A percentile compares a stretch with the other conserved stretches of the same genome.
phyloP scores from a whole-genome alignment of 1,284 basidiomycete genomes.

The Clitocybe nebularis region DNA sequence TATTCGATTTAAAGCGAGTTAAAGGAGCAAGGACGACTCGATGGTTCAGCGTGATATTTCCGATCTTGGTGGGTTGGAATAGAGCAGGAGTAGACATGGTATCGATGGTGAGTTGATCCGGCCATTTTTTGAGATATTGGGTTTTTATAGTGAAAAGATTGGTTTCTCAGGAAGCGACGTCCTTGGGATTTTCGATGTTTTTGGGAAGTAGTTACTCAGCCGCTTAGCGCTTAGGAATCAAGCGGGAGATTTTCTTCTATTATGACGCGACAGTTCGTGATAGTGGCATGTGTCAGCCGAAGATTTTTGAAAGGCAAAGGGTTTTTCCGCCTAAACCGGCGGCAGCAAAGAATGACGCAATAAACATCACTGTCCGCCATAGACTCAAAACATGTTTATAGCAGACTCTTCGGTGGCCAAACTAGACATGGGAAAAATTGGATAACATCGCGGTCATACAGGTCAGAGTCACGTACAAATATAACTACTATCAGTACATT shows the following conservation, averaged over 20 bases:
- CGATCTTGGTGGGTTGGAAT: slow-evolving; percentile 25
- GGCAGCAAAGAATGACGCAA: too few relatives aligned
- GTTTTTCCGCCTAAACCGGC: too few relatives aligned
- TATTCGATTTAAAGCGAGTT: slow-evolving; percentile 25
- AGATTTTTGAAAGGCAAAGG: too few relatives aligned
- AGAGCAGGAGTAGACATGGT: neutral
- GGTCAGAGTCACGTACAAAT: too few relatives aligned
- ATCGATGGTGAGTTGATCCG: neutral
- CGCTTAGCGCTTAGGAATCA: too few relatives aligned
- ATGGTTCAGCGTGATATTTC: slow-evolving; percentile 36
- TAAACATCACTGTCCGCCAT: neutral
- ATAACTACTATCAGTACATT: neutral
- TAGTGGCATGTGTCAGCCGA: too few relatives aligned
- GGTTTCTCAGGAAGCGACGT: too few relatives aligned
- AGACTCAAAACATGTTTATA: neutral
- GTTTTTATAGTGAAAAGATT: too few relatives aligned
- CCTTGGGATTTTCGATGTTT: too few relatives aligned
- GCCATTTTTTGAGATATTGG: neutral
- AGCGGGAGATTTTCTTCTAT: too few relatives aligned
- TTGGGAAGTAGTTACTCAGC: too few relatives aligned
- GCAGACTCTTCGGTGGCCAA: neutral
- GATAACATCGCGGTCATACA: neutral
- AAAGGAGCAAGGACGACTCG: slow-evolving; percentile 47
- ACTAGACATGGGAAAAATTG: neutral
- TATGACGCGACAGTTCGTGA: too few relatives aligned